phyloP scores from a whole-genome alignment of 805 yeast species.

The Starmerella etchellsii region DNA sequence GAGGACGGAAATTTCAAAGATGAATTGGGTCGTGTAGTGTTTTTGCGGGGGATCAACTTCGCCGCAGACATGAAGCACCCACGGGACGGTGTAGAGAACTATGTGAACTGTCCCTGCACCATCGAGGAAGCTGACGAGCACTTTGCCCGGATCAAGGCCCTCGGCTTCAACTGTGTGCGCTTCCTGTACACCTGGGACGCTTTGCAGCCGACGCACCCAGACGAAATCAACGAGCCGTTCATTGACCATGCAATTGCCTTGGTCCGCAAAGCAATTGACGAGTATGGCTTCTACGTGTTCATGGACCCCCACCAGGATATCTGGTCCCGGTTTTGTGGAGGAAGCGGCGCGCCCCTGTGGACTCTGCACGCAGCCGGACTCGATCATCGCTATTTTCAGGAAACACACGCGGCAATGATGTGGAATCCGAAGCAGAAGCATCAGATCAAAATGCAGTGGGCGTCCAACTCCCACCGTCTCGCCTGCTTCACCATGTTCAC shows the following conservation, averaged over 20 bases:
- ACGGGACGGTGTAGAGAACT: constrained; percentile 36
- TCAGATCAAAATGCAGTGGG: constrained; percentile 72
- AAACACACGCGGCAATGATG: constrained; percentile 66
- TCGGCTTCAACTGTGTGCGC: constrained; percentile 73
- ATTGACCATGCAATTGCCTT: constrained; percentile 57
- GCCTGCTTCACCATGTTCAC: constrained; percentile 81
- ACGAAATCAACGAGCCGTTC: constrained; percentile 60
- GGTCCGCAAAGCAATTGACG: constrained; percentile 39
- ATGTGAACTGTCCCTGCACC: constrained; percentile 70
- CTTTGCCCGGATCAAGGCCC: constrained; percentile 50
- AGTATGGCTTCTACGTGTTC: constrained; percentile 62
- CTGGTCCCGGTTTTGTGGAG: constrained; percentile 85
- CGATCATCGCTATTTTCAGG: constrained; percentile 49
- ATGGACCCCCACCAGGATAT: constrained; percentile 89
- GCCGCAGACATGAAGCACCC: constrained; percentile 70
- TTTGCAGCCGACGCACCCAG: constrained; percentile 77
- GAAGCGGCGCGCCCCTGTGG: constrained; percentile 92
- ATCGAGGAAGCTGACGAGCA: constrained; percentile 60
- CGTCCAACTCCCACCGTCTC: constrained; percentile 65
- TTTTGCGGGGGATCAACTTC: constrained; percentile 66
- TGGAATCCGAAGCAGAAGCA: constrained; percentile 39
- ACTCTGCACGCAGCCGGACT: constrained; percentile 83
- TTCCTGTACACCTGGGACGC: constrained; percentile 88
- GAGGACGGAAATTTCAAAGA: constrained; percentile 45
- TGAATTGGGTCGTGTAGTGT: constrained; percentile 41